Conservation (phyloP, 2,329 filamentous ascomycete genomes). For the Zopfia rhizophila region DNA sequence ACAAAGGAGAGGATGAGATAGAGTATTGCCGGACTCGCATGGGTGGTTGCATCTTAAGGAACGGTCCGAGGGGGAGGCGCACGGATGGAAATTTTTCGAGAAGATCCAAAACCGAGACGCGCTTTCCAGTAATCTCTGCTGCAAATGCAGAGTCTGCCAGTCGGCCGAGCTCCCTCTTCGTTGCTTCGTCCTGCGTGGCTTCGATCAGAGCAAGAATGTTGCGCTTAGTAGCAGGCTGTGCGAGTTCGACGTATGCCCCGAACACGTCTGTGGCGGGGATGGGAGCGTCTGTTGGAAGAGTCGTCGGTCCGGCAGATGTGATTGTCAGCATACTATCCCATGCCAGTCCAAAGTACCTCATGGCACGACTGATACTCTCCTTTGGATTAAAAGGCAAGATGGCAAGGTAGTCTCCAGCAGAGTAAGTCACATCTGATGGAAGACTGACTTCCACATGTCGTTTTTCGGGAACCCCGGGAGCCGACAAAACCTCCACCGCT, state of each 20-base stretch:
- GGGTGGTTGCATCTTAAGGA: slow-evolving; percentile 77
- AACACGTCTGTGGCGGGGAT: slow-evolving; percentile 73
- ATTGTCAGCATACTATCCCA: slow-evolving; percentile 76
- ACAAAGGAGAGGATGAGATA: slow-evolving; percentile 78
- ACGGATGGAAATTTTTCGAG: slow-evolving; percentile 70
- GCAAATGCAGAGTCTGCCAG: slow-evolving; percentile 57
- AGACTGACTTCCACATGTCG: slow-evolving; percentile 57
- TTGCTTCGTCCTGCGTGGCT: slow-evolving; percentile 59
- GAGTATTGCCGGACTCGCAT: slow-evolving; percentile 84
- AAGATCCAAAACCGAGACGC: slow-evolving; percentile 73
- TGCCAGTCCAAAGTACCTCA: slow-evolving; percentile 72
- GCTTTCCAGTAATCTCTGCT: slow-evolving; percentile 60
- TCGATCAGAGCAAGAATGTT: slow-evolving; percentile 63
- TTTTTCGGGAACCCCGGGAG: slow-evolving; percentile 40
- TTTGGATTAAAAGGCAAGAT: slow-evolving; percentile 76
- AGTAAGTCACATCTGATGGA: slow-evolving; percentile 67
- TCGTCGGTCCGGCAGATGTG: slow-evolving; percentile 68
- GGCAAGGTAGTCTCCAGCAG: slow-evolving; percentile 79
- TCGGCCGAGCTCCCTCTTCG: slow-evolving; percentile 60
- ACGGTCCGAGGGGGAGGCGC: slow-evolving; percentile 71
- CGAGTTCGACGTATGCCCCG: slow-evolving; percentile 76
- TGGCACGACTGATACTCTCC: slow-evolving; percentile 69
- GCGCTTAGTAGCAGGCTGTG: slow-evolving; percentile 76
- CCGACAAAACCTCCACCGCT: slow-evolving; percentile 41
- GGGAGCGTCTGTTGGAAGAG: slow-evolving; percentile 70